Evolutionary conservation across 805 yeast species (phyloP).

Genomic region (Phaffomyces opuntiae): DNA sequence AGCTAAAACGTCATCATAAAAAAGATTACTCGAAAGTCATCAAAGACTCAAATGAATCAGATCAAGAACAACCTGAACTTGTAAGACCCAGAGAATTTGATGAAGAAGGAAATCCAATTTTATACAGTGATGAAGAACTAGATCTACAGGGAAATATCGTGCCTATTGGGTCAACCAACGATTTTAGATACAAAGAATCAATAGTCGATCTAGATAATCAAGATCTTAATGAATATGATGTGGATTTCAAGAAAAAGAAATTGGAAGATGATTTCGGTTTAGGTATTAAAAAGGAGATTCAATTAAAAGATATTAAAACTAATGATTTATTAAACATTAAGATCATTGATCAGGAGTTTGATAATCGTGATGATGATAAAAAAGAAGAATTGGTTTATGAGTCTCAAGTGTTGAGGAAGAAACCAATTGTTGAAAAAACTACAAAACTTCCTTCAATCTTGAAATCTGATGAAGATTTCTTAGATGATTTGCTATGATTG

Average conservation of each 20-base stretch:
- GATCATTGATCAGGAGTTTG: slow-evolving; percentile 5
- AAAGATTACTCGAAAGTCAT: slow-evolving; percentile 30
- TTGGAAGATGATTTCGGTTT: slow-evolving; percentile 8
- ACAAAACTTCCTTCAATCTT: slow-evolving; percentile 15
- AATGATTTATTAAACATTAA: slow-evolving; percentile 12
- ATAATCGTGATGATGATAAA: not conserved
- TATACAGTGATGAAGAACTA: slow-evolving; percentile 11
- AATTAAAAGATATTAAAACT: slow-evolving; percentile 1
- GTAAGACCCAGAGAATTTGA: slow-evolving; percentile 13
- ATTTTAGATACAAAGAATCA: slow-evolving; percentile 19
- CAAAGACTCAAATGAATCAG: slow-evolving; percentile 9
- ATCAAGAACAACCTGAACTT: slow-evolving; percentile 10
- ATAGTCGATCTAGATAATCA: slow-evolving; percentile 10
- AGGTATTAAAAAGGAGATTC: not conserved
- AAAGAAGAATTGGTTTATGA: not conserved
- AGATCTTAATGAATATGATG: slow-evolving; percentile 9
- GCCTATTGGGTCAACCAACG: slow-evolving; percentile 14
- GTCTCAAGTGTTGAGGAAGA: not conserved
- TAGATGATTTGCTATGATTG: slow-evolving; percentile 13
- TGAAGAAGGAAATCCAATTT: slow-evolving; percentile 11
- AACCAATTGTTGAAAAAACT: not conserved
- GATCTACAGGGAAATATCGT: slow-evolving; percentile 9
- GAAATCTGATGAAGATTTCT: slow-evolving; percentile 17
- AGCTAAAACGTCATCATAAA: slow-evolving; percentile 31
- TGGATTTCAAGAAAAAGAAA: slow-evolving; percentile 15